Percentiles rank a stretch among this genome's conserved stretches.
Evolutionary conservation across 495 filamentous ascomycete genomes (phyloP).

Genomic region (Hypoxylon cercidicola): DNA sequence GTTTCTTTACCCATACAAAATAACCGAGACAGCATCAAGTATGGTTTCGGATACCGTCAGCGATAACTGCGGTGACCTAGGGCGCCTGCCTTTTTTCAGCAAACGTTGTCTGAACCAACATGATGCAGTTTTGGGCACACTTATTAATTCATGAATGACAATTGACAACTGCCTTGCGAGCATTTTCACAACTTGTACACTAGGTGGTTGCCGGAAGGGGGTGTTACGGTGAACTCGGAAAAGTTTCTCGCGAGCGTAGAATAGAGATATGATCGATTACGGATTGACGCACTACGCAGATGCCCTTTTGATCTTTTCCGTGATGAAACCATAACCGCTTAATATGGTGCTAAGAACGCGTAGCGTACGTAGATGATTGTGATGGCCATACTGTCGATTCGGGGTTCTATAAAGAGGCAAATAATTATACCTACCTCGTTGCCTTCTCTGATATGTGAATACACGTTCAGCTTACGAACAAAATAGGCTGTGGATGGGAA

Average conservation of each 20-base stretch:
- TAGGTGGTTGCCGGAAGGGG: slow-evolving; percentile 44
- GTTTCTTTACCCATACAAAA: slow-evolving; percentile 45
- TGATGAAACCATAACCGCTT: too few species aligned
- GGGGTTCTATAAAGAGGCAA: too few species aligned
- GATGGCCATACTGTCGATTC: too few species aligned
- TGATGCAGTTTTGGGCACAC: slow-evolving; percentile 37
- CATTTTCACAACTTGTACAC: slow-evolving; percentile 50
- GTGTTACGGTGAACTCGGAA: slow-evolving; percentile 46
- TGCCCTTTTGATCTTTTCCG: not conserved
- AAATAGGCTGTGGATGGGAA: too few species aligned
- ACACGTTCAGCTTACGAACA: too few species aligned
- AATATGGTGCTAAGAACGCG: too few species aligned
- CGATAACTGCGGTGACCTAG: slow-evolving; percentile 22
- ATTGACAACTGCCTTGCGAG: slow-evolving; percentile 41
- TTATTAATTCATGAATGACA: slow-evolving; percentile 37
- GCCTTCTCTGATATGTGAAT: too few species aligned
- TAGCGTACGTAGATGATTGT: too few species aligned
- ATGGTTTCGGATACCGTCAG: slow-evolving; percentile 38
- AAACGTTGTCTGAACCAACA: slow-evolving; percentile 18
- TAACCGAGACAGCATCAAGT: slow-evolving; percentile 32
- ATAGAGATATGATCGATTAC: slow-evolving; percentile 48
- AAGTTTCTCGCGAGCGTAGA: slow-evolving; percentile 46
- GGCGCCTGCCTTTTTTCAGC: slow-evolving; percentile 37
- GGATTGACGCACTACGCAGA: slow-evolving; percentile 25
- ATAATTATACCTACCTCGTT: too few species aligned